Conservation (phyloP, 306 rosid species). For the Corylus heterophylla region DNA sequence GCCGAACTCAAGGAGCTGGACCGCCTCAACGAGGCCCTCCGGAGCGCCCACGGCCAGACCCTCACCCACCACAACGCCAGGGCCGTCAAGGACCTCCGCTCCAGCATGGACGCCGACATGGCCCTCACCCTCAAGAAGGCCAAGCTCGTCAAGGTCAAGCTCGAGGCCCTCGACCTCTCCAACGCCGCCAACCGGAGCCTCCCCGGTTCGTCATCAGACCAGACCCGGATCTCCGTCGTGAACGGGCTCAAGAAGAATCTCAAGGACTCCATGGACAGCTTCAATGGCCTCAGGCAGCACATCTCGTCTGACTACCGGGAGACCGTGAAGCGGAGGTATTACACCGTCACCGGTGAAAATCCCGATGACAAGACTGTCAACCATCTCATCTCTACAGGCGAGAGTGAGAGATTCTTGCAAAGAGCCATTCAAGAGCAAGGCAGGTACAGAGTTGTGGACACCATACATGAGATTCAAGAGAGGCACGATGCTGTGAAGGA, state of each 20-base stretch:
- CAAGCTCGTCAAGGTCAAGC: slow-evolving; percentile 69
- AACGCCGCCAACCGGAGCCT: slow-evolving; percentile 81
- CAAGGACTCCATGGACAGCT: slow-evolving; percentile 79
- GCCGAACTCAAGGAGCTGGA: slow-evolving; percentile 78
- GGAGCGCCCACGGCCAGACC: slow-evolving; percentile 63
- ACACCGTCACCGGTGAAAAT: slow-evolving; percentile 91
- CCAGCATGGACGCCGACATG: slow-evolving; percentile 86
- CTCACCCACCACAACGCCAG: slow-evolving; percentile 79
- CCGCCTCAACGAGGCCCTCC: slow-evolving; percentile 42
- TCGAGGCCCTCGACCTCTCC: slow-evolving; percentile 74
- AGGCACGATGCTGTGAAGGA: slow-evolving; percentile 77
- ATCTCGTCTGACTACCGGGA: slow-evolving; percentile 78
- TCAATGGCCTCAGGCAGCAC: slow-evolving; percentile 57
- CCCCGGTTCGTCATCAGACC: slow-evolving; percentile 78
- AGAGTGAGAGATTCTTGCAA: slow-evolving; percentile 80
- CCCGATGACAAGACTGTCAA: slow-evolving; percentile 88
- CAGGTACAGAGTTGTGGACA: slow-evolving; percentile 62
- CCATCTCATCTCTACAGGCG: slow-evolving; percentile 48
- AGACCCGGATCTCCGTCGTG: slow-evolving; percentile 77
- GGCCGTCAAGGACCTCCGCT: slow-evolving; percentile 74
- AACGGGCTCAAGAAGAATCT: slow-evolving; percentile 84
- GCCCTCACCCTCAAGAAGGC: slow-evolving; percentile 74
- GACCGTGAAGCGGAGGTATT: slow-evolving; percentile 86
- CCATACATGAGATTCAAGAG: slow-evolving; percentile 82
- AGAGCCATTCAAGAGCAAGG: slow-evolving; percentile 88